These are phyloP conservation scores for Dissophora ornata DNA, from an alignment of 192 early-diverging fungal genomes.

Conservation along the genomic window DNA sequence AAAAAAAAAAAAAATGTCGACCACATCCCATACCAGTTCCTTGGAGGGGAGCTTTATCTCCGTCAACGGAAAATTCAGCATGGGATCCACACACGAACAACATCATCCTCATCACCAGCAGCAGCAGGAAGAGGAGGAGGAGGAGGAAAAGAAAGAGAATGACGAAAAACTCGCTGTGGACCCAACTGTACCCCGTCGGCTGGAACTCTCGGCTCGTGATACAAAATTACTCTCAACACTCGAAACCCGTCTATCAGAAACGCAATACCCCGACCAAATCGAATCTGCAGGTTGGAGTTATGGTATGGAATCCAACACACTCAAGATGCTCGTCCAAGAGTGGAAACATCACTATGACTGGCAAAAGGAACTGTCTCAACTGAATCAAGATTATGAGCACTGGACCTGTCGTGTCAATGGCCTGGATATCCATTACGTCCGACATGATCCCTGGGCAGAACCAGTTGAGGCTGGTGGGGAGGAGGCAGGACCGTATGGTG, in stretches of 20 bases:
- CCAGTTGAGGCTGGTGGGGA: slow-evolving; percentile 9
- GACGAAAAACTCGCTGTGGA: slow-evolving; percentile 6
- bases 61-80: slow-evolving; percentile 5
- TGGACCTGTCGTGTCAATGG: slow-evolving; percentile 46
- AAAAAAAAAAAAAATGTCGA: no score
- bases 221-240: slow-evolving; percentile 33
- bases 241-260: slow-evolving; percentile 24
- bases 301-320: slow-evolving; percentile 22
- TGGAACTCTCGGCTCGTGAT: slow-evolving; percentile 30
- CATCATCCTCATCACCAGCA: neutral
- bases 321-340: slow-evolving; percentile 29
- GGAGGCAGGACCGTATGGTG: slow-evolving; percentile 24
- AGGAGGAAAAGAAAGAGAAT: neutral
- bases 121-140: neutral
- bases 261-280: slow-evolving; percentile 45
- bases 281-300: slow-evolving; percentile 52
- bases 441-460: slow-evolving; percentile 49
- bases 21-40: neutral
- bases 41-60: slow-evolving; percentile 51
- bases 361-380: slow-evolving; percentile 14
- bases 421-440: slow-evolving; percentile 38
- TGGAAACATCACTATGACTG: slow-evolving; percentile 42
- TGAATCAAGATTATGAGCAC: slow-evolving; percentile 38
- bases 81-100: neutral
- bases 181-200: slow-evolving; percentile 26